Conservation (phyloP, 108 stramenopile genomes). For the Schizochytrium sp. region DNA sequence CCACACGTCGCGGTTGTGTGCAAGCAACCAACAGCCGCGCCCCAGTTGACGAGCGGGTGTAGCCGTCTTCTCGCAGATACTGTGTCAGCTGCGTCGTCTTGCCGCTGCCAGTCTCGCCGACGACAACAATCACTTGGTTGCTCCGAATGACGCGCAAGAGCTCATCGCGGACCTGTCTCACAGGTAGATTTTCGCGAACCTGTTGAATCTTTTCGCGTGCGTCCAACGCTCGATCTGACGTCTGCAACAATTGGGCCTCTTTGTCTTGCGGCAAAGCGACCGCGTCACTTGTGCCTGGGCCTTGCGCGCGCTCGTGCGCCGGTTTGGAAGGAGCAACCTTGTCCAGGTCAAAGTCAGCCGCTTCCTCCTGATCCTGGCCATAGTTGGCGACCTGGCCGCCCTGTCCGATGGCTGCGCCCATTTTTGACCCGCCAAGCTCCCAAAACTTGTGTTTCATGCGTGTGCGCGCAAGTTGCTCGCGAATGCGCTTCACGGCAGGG, state of each 20-base stretch:
- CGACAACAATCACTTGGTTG: slow-evolving; percentile 85
- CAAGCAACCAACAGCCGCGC: slow-evolving; percentile 70
- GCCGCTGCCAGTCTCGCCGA: slow-evolving; percentile 83
- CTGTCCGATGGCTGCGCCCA: slow-evolving; percentile 79
- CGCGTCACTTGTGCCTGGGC: slow-evolving; percentile 45
- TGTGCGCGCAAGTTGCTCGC: slow-evolving; percentile 74
- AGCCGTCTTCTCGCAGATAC: slow-evolving; percentile 65
- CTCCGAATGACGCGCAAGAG: slow-evolving; percentile 78
- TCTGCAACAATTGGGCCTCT: neutral
- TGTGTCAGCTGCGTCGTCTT: slow-evolving; percentile 97
- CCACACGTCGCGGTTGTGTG: slow-evolving; percentile 87
- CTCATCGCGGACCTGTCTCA: slow-evolving; percentile 83
- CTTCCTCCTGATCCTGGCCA: neutral
- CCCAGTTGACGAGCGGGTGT: slow-evolving; percentile 56
- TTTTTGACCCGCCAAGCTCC: slow-evolving; percentile 90
- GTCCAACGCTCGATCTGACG: slow-evolving; percentile 50
- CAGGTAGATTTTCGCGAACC: slow-evolving; percentile 85
- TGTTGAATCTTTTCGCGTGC: slow-evolving; percentile 80
- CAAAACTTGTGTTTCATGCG: slow-evolving; percentile 93
- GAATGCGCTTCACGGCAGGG: slow-evolving; percentile 53
- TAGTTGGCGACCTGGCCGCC: slow-evolving; percentile 30
- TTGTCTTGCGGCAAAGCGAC: neutral
- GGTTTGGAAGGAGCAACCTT: neutral
- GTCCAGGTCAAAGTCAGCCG: slow-evolving; percentile 30
- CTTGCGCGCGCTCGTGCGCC: slow-evolving; percentile 60